Evolutionary conservation across 441 rosid species (phyloP).

Genomic region (Euphorbia corollata): DNA sequence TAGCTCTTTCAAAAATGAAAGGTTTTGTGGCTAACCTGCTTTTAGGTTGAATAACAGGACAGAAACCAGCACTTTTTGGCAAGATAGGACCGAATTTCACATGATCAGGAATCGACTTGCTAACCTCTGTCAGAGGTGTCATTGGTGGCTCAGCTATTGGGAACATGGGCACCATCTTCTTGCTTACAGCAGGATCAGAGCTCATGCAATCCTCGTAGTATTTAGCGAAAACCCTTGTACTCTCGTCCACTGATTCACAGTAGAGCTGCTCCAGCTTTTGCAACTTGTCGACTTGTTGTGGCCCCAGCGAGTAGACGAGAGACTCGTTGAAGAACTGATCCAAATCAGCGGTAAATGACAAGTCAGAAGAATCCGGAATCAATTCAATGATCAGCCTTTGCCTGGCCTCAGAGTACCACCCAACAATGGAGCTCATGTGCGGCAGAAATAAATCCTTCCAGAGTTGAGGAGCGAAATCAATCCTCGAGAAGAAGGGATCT

Average conservation of each 20-base stretch:
- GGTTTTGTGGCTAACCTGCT: background rate
- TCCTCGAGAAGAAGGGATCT: constrained; percentile 62
- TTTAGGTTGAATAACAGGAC: constrained; percentile 30
- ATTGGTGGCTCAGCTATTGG: constrained; percentile 66
- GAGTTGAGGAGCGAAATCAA: constrained; percentile 59
- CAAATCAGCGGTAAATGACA: constrained; percentile 50
- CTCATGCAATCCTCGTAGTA: constrained; percentile 46
- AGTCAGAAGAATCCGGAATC: constrained; percentile 47
- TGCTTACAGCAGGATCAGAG: constrained; percentile 31
- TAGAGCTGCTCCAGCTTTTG: constrained; percentile 50
- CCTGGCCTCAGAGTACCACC: constrained; percentile 63
- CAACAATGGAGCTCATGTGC: constrained; percentile 51
- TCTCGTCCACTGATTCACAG: constrained; percentile 51
- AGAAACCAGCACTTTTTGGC: constrained; percentile 51
- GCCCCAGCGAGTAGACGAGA: constrained; percentile 40
- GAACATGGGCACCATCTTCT: constrained; percentile 48
- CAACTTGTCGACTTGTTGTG: constrained; percentile 48
- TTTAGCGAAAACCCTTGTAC: constrained; percentile 48
- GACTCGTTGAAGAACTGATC: constrained; percentile 59
- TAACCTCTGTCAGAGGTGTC: constrained; percentile 53
- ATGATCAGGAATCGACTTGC: constrained; percentile 47
- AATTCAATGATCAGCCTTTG: constrained; percentile 50
- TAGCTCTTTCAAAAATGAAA: constrained; percentile 4
- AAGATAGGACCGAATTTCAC: constrained; percentile 58
- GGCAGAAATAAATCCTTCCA: constrained; percentile 64